phyloP scores from a whole-genome alignment of 2,329 filamentous ascomycete species.

The Colletotrichum incanum region DNA sequence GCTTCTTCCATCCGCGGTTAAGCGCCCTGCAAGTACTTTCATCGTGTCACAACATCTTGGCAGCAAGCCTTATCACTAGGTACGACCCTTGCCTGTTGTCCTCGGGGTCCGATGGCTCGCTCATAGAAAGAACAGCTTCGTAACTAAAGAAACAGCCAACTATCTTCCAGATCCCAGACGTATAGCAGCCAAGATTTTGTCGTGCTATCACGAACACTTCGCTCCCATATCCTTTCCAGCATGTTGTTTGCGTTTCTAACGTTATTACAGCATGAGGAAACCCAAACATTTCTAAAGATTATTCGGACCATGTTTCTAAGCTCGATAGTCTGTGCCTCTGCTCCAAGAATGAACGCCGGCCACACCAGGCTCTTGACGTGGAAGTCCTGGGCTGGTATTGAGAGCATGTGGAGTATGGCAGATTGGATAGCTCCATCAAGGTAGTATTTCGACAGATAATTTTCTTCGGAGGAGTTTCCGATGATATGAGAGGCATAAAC shows the following conservation, averaged over 20 bases:
- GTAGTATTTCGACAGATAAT: conserved; percentile 2
- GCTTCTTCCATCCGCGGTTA: conserved; percentile 26
- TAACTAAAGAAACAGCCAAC: conserved; percentile 30
- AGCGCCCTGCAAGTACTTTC: conserved; percentile 22
- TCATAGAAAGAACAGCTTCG: not conserved
- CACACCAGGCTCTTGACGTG: conserved; percentile 39
- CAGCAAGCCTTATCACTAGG: not conserved
- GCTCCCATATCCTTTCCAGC: conserved; percentile 29
- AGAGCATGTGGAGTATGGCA: conserved; percentile 27
- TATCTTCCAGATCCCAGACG: conserved; percentile 33
- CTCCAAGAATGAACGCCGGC: conserved; percentile 31
- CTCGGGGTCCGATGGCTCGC: not conserved
- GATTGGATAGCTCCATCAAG: not conserved
- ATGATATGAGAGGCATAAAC: conserved; percentile 25
- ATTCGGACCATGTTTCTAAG: conserved; percentile 7
- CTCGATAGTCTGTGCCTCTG: conserved; percentile 18
- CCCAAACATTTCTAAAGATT: conserved; percentile 29
- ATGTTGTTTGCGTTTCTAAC: conserved; percentile 24
- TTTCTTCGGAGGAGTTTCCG: not conserved
- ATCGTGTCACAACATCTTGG: conserved; percentile 1
- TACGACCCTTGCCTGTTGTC: not conserved
- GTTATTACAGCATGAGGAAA: conserved; percentile 39
- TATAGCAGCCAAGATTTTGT: conserved; percentile 23
- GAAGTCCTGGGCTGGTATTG: conserved; percentile 22
- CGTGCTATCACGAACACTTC: not conserved